Evolutionary conservation across 1,139 yeast species (phyloP).

Genomic region (Geotrichum citri-aurantii): DNA sequence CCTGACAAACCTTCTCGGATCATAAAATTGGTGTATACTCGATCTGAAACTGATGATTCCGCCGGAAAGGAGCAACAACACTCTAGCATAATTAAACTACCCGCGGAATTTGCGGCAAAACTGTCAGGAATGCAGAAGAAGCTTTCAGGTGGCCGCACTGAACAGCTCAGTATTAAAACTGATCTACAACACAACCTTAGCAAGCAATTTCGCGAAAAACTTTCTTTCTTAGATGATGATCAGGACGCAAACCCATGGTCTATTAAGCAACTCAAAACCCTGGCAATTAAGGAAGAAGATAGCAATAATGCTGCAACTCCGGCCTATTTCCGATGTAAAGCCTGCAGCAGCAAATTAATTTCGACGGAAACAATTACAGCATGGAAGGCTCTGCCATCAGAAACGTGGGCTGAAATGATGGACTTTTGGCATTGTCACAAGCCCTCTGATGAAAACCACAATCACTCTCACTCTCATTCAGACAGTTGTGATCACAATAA

Average conservation of each 20-base stretch:
- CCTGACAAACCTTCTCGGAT: neutral
- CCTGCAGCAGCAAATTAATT: neutral
- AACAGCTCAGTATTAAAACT: constrained; percentile 10
- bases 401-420: constrained; percentile 91
- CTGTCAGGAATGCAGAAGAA: constrained; percentile 1
- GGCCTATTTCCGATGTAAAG: constrained; percentile 4
- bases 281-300: neutral
- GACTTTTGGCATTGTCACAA: constrained; percentile 98
- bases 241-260: constrained; percentile 12
- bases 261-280: neutral
- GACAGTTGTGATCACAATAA: neutral
- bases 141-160: neutral
- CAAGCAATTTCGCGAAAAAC: neutral
- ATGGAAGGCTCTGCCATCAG: constrained; percentile 73
- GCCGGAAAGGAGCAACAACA: neutral
- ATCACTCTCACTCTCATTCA: constrained; percentile 10
- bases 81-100: constrained; percentile 5
- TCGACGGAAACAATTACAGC: constrained; percentile 12
- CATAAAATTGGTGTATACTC: neutral
- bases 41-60: neutral
- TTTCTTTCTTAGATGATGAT: constrained; percentile 9
- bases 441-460: constrained; percentile 45
- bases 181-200: neutral
- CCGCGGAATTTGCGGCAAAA: constrained; percentile 6
- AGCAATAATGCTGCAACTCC: neutral